Conservation (phyloP, 805 yeast genomes). For the Suhomyces canberraensis region DNA sequence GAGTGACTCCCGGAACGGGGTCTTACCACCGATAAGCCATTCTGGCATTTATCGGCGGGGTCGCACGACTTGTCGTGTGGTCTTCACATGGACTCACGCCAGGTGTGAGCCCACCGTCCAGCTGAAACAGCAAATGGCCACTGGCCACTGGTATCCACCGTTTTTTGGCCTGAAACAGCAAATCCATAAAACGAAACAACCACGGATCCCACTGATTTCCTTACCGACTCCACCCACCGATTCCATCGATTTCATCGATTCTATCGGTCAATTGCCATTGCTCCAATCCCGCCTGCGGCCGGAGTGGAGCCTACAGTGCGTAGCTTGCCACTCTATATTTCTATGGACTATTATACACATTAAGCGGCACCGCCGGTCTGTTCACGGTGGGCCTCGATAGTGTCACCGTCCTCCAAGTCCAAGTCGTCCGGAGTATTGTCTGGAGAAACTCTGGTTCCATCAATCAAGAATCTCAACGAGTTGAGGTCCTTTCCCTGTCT, state of each 20-base stretch:
- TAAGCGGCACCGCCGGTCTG: conserved; percentile 65
- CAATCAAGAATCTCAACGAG: conserved; percentile 84
- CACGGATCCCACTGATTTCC: no score
- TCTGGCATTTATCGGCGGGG: not conserved
- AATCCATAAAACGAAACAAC: no score
- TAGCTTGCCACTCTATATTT: not conserved
- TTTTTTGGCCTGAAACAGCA: no score
- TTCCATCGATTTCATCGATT: no score
- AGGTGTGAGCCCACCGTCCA: no score
- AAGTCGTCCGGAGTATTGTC: conserved; percentile 90
- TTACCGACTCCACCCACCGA: no score
- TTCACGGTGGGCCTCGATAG: conserved; percentile 95
- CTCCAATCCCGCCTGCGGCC: no score
- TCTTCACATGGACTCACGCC: no score
- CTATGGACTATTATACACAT: not conserved
- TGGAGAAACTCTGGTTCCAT: conserved; percentile 85
- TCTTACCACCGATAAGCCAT: not conserved
- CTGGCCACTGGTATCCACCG: no score
- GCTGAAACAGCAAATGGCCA: no score
- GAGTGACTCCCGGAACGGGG: not conserved
- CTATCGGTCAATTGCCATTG: no score
- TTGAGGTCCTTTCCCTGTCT: conserved; percentile 89
- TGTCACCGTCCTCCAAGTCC: conserved; percentile 94
- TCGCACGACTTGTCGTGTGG: not conserved
- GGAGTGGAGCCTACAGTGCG: no score